Evolutionary conservation across 2,329 filamentous ascomycete species (phyloP), one percentile per base, ranked within the genome.

Genomic region (Aspergillus ochraceus): DNA sequence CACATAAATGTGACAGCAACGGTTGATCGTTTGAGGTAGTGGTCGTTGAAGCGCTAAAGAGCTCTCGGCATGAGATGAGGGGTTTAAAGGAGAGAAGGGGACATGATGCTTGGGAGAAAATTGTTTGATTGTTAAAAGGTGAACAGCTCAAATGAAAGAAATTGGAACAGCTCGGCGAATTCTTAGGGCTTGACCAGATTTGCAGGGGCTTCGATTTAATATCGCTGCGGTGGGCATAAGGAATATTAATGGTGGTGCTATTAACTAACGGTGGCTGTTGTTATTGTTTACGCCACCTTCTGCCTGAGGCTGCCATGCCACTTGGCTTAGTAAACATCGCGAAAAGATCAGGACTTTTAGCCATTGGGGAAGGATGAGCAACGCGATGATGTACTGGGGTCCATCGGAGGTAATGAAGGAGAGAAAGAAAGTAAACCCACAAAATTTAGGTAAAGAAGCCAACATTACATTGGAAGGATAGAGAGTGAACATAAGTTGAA

Each of bases 181-280:
- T 10, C 17, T 36, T 36, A 17, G 17, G 14, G 36, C 2, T 14
- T n/a, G 36, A n/a, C 17, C 12, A n/a, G 17, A n/a, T 17, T 20
- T 49, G 51, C 14, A 47, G 19, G 19, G 17, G 30, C 29, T 54
- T 26, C 50, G 22, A 45, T 26, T 49, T n/a, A 26, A 19, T 46
- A 39, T 22, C 12, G 20, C 26, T 24, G 57, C 39, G 57, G 42
- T 30, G 19, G 47, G 30, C 22, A 52, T 3, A 59, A 32, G 22
- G 42, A 26, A 54, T 19, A 52, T 54, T 45, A 57, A 60, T 64
- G 32, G 26, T 57, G 19, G 17, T 29, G 49, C 39, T 39, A 19
- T 24, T 47, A 11, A 46, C 6, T 45, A 45, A 45, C 17, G 10
- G 39, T 6, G 39, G 19, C 24, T 24, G 11, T 42, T 42, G 11